These are phyloP conservation scores for Amanita jacksonii DNA, from an alignment of 768 basidiomycete genomes.

Conservation along the genomic window DNA sequence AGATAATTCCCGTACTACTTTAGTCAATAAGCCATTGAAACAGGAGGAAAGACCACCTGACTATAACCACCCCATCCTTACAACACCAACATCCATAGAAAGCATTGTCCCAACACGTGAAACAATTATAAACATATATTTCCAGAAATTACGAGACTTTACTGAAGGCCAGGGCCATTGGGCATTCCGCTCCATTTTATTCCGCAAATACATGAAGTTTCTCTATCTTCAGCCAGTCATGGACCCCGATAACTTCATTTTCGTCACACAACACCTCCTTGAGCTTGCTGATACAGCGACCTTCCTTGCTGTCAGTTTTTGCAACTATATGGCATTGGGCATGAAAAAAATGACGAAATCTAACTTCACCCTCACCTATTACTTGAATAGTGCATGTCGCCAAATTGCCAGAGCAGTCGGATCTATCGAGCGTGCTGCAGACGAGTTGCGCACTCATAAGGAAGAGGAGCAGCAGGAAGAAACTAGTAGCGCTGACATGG, in stretches of 20 bases:
- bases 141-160: background rate
- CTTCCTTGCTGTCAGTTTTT: background rate
- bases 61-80: slow-evolving; percentile 3
- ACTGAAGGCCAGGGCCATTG: background rate
- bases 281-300: background rate
- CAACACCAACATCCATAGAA: background rate
- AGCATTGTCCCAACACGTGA: too few species aligned
- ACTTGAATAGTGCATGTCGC: background rate
- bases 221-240: slow-evolving; percentile 3
- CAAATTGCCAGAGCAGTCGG: background rate
- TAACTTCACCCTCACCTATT: background rate
- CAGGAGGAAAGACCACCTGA: slow-evolving; percentile 1
- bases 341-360: slow-evolving; percentile 1
- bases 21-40: background rate
- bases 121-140: slow-evolving; percentile 1
- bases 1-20: background rate
- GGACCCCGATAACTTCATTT: background rate
- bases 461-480: background rate
- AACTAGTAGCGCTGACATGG: background rate
- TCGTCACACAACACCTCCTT: background rate
- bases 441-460: background rate
- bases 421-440: background rate
- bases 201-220: slow-evolving; percentile 1
- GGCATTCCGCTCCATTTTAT: background rate
- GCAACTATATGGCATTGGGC: background rate